Conservation (phyloP, 148 eudicot species). For the Linanthus parryae region DNA sequence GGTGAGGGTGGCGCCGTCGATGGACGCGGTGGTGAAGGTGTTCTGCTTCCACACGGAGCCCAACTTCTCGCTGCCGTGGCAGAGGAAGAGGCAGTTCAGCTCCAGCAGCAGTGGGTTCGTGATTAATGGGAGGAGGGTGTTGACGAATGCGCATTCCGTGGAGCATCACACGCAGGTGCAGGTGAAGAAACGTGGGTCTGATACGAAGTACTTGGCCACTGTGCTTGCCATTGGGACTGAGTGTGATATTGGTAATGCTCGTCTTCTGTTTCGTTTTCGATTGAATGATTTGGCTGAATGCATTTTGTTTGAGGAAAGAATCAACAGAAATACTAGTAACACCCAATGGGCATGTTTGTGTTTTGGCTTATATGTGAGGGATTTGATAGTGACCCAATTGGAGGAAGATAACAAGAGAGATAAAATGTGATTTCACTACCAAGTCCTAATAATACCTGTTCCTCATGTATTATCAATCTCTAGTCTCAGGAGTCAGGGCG, state of each 20-base stretch:
- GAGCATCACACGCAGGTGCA: conserved; percentile 71
- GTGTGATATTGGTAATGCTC: conserved; percentile 75
- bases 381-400: too few relatives aligned
- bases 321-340: too few relatives aligned
- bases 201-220: conserved; percentile 68
- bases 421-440: too few relatives aligned
- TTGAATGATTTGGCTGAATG: too few relatives aligned
- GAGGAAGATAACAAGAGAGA: too few relatives aligned
- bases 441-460: too few relatives aligned
- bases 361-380: too few relatives aligned
- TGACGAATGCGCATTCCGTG: conserved; percentile 85
- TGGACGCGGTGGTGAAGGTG: conserved; percentile 84
- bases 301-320: too few relatives aligned
- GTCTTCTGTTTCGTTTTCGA: too few relatives aligned
- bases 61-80: conserved; percentile 82
- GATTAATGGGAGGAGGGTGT: conserved; percentile 49
- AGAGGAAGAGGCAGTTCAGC: conserved; percentile 65
- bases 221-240: conserved; percentile 79
- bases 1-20: neutral
- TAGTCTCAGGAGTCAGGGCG: too few relatives aligned
- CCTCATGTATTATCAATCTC: too few relatives aligned
- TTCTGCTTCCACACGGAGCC: conserved; percentile 70
- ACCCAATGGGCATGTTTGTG: too few relatives aligned
- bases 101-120: conserved; percentile 75
- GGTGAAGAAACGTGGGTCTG: conserved; percentile 77